Evolutionary conservation across 2,329 filamentous ascomycete species (phyloP), one percentile per base, ranked within the genome.

Genomic region (Alternaria gansuensis): DNA sequence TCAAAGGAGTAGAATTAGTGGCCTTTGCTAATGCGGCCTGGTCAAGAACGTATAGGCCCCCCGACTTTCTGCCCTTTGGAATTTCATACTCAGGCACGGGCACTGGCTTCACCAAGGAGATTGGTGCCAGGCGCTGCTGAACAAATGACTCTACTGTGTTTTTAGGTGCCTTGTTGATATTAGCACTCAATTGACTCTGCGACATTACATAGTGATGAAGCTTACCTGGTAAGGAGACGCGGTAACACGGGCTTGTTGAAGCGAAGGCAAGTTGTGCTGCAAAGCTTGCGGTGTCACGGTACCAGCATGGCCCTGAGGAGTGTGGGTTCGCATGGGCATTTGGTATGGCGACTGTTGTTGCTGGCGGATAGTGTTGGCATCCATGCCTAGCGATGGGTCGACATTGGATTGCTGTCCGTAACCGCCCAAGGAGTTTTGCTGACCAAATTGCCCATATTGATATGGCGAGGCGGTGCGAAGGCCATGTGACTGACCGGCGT

Each of bases 1-100:
- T 77, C 63, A 83, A 62, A 17, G 77, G 71, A 66, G 67, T 73
- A 33, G 81, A 81, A 46, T 79, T 80, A 29, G 81, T 83, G 17
- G 77, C 77, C 62, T 76, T 76, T 34, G 74, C 74, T 28, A 83
- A 67, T 29, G 74, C 67, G 63, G 78, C 71, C 57, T 75, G 74
- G 64, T 80, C 76, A 63, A 80, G 72, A 57, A 81, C 71, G 60
- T 73, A 72, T 51, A 82, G 80, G 37, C 75, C 75, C 54, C 80
- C 81, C 28, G 69, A 70, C 54, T 67, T 68, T 58, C 68, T 75
- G 48, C 73, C 74, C 49, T 70, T 74, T 17, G 76, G 76, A 49
- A 75, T 67, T 10, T 75, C 69, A 66, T 70, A 76, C 9, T 65
- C 68, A 51, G 73, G 70, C 33, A 72, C 69, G 39, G 60, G 68